A percentile compares a stretch with the other conserved stretches of the same genome.
Evolutionary conservation across 2,329 filamentous ascomycete genomes (phyloP).

Genomic region (Fusarium nodosum): DNA sequence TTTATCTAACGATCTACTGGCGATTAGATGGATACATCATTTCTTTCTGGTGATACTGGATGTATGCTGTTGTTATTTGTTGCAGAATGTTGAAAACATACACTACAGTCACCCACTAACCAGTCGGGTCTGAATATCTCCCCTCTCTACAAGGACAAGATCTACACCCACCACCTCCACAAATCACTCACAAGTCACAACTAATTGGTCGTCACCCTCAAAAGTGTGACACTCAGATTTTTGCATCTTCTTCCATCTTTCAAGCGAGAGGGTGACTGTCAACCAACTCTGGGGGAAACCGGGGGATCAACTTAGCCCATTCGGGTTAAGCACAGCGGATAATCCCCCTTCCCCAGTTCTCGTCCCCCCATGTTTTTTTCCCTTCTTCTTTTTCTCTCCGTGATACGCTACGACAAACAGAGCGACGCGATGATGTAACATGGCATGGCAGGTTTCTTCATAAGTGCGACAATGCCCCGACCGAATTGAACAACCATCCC

Average conservation of each 20-base stretch:
- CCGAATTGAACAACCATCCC: not conserved
- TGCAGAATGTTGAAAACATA: not conserved
- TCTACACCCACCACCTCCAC: slow-evolving; percentile 21
- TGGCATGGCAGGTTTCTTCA: not conserved
- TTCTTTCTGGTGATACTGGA: not conserved
- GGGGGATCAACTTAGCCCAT: slow-evolving; percentile 7
- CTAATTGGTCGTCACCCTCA: not conserved
- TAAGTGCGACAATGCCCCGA: slow-evolving; percentile 20
- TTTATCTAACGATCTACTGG: not conserved
- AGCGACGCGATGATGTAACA: slow-evolving; percentile 29
- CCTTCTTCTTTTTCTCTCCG: slow-evolving; percentile 5
- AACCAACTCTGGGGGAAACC: slow-evolving; percentile 15
- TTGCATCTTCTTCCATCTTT: slow-evolving; percentile 11
- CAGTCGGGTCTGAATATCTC: too few species aligned
- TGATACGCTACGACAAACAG: slow-evolving; percentile 9
- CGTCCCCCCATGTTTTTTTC: slow-evolving; percentile 35
- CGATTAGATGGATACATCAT: not conserved
- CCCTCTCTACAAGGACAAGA: slow-evolving; percentile 19
- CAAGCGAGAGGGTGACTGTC: slow-evolving; percentile 25
- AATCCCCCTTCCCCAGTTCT: slow-evolving; percentile 9
- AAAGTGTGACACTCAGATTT: slow-evolving; percentile 35
- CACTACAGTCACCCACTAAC: not conserved
- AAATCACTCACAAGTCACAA: not conserved
- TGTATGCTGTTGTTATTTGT: not conserved
- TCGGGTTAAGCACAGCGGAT: slow-evolving; percentile 13